Percentiles rank a stretch among this genome's conserved stretches.
phyloP scores from a whole-genome alignment of 2,329 filamentous ascomycete species.

The Conoideocrella luteorostrata region DNA sequence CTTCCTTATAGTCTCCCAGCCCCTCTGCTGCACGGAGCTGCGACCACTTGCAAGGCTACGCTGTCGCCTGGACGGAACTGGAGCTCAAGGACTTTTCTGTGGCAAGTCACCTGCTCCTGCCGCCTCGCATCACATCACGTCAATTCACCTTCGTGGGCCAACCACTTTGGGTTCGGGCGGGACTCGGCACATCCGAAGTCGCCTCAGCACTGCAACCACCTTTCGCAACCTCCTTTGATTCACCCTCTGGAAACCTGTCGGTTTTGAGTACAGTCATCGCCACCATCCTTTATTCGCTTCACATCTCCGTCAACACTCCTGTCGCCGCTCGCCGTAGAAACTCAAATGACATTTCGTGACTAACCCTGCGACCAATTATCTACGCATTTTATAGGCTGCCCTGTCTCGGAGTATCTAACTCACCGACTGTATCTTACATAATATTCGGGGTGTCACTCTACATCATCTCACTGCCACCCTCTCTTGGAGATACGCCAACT shows the following conservation, averaged over 20 bases:
- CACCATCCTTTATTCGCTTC: neutral
- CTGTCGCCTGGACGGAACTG: too few relatives aligned
- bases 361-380: neutral
- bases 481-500: neutral
- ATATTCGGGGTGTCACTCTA: neutral
- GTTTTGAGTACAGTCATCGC: too few relatives aligned
- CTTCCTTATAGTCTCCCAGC: too few relatives aligned
- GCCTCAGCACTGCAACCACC: slow-evolving; percentile 4
- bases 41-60: too few relatives aligned
- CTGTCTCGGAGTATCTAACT: neutral
- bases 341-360: neutral
- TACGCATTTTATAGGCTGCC: neutral
- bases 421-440: slow-evolving; percentile 5
- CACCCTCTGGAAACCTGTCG: too few relatives aligned
- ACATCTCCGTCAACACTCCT: neutral
- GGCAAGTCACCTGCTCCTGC: slow-evolving; percentile 6
- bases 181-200: slow-evolving; percentile 9
- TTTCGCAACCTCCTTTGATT: neutral
- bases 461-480: neutral
- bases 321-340: neutral
- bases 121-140: slow-evolving; percentile 1
- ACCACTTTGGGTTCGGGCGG: slow-evolving; percentile 6
- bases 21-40: too few relatives aligned
- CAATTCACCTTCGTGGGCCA: slow-evolving; percentile 6
- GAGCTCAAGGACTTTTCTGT: too few relatives aligned